phyloP scores from a whole-genome alignment of 441 rosid species.

The Cnidoscolus chayamansa region DNA sequence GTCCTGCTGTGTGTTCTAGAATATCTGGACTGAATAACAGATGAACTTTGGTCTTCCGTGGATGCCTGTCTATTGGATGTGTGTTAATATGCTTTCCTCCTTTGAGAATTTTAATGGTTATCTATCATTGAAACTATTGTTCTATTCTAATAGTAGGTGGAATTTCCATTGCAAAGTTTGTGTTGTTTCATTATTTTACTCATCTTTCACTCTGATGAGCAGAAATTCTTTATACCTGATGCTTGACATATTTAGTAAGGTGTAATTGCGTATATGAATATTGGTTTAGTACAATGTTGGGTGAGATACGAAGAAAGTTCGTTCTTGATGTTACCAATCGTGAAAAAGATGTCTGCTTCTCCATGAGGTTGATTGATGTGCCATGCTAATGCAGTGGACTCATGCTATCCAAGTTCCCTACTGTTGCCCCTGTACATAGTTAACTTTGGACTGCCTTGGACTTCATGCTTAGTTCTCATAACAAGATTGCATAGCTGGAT shows the following conservation, averaged over 20 bases:
- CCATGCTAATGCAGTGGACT: slow-evolving; percentile 15
- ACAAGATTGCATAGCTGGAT: not conserved
- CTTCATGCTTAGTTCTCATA: not conserved
- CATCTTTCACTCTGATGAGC: slow-evolving; percentile 14
- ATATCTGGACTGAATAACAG: no score
- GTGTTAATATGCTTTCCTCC: slow-evolving; percentile 12
- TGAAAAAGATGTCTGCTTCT: slow-evolving; percentile 19
- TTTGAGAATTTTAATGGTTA: not conserved
- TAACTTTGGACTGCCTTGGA: slow-evolving; percentile 20
- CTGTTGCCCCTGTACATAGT: not conserved
- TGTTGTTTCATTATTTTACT: slow-evolving; percentile 26
- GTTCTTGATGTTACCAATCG: not conserved
- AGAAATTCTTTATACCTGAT: slow-evolving; percentile 20
- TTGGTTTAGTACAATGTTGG: slow-evolving; percentile 1
- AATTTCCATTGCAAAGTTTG: not conserved
- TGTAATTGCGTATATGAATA: slow-evolving; percentile 1
- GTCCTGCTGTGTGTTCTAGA: no score
- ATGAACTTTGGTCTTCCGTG: slow-evolving; percentile 7
- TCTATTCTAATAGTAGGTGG: not conserved
- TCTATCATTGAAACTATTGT: not conserved
- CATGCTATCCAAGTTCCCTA: slow-evolving; percentile 13
- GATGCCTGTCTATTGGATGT: slow-evolving; percentile 14
- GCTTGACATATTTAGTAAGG: slow-evolving; percentile 10
- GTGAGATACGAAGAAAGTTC: slow-evolving; percentile 6
- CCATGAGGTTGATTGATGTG: slow-evolving; percentile 14